Conservation (phyloP, 1,284 basidiomycete genomes). For the Ustilago bromivora region DNA sequence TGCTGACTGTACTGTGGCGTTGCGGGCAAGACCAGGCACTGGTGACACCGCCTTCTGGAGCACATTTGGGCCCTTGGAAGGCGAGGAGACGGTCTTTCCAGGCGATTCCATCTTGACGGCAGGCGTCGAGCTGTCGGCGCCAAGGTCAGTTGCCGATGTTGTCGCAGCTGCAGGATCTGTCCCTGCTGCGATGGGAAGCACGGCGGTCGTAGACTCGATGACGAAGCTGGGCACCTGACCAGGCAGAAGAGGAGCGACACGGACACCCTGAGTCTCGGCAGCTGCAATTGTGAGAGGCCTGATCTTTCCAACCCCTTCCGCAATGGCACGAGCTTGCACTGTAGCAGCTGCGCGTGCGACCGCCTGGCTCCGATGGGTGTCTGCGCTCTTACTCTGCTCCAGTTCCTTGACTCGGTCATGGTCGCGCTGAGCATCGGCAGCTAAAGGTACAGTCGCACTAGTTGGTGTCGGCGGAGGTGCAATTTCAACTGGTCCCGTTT, state of each 20-base stretch:
- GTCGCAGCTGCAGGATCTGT: slow-evolving; percentile 2
- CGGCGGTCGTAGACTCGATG: slow-evolving; percentile 41
- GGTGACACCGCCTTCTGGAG: slow-evolving; percentile 42
- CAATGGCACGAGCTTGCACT: slow-evolving; percentile 42
- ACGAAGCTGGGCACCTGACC: slow-evolving; percentile 52
- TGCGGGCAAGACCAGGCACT: slow-evolving; percentile 35
- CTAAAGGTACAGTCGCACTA: slow-evolving; percentile 30
- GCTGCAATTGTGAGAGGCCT: slow-evolving; percentile 45
- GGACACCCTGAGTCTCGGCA: slow-evolving; percentile 42
- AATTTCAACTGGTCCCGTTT: slow-evolving; percentile 34
- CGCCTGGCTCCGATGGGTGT: slow-evolving; percentile 38
- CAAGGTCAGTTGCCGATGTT: not conserved
- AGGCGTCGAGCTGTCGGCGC: slow-evolving; percentile 4
- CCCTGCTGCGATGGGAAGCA: slow-evolving; percentile 18
- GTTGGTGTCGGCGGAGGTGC: slow-evolving; percentile 48
- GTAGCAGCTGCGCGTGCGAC: slow-evolving; percentile 41
- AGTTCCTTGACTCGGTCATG: slow-evolving; percentile 36
- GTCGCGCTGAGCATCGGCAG: slow-evolving; percentile 41
- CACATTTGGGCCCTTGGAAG: slow-evolving; percentile 14
- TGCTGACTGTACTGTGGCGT: slow-evolving; percentile 26
- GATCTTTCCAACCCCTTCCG: slow-evolving; percentile 41
- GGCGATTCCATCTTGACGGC: slow-evolving; percentile 22
- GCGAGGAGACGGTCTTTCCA: slow-evolving; percentile 21
- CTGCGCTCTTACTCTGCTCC: slow-evolving; percentile 23
- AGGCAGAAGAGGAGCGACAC: slow-evolving; percentile 45